Evolutionary conservation across 805 yeast species (phyloP).

Genomic region (Diddensiella caesifluorescens): DNA sequence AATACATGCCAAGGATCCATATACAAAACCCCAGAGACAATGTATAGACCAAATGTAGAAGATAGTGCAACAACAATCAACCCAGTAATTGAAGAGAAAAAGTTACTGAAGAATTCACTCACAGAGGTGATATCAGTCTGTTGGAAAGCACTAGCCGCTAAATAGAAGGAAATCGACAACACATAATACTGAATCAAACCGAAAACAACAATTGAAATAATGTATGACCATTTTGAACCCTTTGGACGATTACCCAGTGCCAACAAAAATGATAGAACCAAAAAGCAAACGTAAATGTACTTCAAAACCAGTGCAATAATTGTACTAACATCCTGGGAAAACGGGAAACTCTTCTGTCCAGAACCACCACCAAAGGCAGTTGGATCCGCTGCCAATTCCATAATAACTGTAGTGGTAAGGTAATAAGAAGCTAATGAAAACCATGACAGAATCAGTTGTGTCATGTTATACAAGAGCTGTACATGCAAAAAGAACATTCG

Average conservation of each 20-base stretch:
- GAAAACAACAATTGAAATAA: conserved; percentile 48
- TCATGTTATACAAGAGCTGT: conserved; percentile 51
- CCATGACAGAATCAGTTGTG: conserved; percentile 55
- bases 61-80: conserved; percentile 55
- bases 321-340: conserved; percentile 29
- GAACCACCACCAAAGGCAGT: conserved; percentile 39
- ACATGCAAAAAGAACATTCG: conserved; percentile 49
- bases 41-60: conserved; percentile 58
- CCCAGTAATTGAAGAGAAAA: conserved; percentile 42
- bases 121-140: conserved; percentile 28
- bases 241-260: conserved; percentile 63
- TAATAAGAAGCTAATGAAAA: conserved; percentile 59
- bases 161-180: conserved; percentile 51
- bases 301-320: conserved; percentile 47
- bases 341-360: conserved; percentile 37
- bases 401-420: conserved; percentile 56
- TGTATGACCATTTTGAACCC: conserved; percentile 52
- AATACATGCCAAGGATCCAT: conserved; percentile 65
- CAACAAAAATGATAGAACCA: conserved; percentile 54
- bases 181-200: conserved; percentile 58
- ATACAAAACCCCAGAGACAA: conserved; percentile 52
- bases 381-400: conserved; percentile 41
- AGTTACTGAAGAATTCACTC: conserved; percentile 29
- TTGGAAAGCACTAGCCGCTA: conserved; percentile 50
- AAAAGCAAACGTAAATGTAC: conserved; percentile 52